Evolutionary conservation across 305 asterid genomes (phyloP).

Genomic region (Fraxinus greggii): DNA sequence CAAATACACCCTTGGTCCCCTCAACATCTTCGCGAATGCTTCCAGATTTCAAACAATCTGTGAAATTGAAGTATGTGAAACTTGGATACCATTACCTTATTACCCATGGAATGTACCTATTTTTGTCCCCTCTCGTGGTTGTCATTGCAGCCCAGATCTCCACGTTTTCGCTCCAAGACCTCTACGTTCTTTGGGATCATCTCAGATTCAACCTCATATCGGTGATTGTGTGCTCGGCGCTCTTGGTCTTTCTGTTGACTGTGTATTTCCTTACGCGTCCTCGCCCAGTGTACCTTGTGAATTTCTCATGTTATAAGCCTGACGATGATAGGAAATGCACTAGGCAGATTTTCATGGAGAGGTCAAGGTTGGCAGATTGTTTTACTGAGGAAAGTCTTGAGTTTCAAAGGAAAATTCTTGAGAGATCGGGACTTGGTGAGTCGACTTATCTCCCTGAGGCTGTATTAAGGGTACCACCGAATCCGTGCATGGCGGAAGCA

Average conservation of each 20-base stretch:
- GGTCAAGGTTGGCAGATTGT: slow-evolving; percentile 22
- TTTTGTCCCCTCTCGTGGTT: slow-evolving; percentile 34
- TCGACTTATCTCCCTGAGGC: slow-evolving; percentile 45
- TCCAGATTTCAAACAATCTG: slow-evolving; percentile 44
- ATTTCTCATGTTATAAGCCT: slow-evolving; percentile 48
- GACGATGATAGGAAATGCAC: slow-evolving; percentile 33
- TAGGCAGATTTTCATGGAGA: slow-evolving; percentile 35
- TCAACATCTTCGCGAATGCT: slow-evolving; percentile 23
- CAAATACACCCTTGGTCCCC: slow-evolving; percentile 18
- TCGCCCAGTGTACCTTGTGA: slow-evolving; percentile 37
- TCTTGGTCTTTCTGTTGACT: slow-evolving; percentile 38
- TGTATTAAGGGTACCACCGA: slow-evolving; percentile 34
- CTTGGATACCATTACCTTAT: slow-evolving; percentile 45
- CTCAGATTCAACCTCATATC: slow-evolving; percentile 42
- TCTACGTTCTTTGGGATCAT: slow-evolving; percentile 39
- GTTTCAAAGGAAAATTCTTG: slow-evolving; percentile 42
- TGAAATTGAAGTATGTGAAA: slow-evolving; percentile 45
- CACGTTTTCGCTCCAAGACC: slow-evolving; percentile 33
- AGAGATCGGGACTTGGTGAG: slow-evolving; percentile 47
- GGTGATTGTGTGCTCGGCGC: slow-evolving; percentile 31
- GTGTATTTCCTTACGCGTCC: slow-evolving; percentile 44
- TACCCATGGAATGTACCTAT: slow-evolving; percentile 47
- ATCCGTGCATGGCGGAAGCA: slow-evolving; percentile 46
- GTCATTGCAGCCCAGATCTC: slow-evolving; percentile 38
- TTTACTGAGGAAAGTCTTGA: slow-evolving; percentile 28